A percentile compares a stretch with the other conserved stretches of the same genome.
These are phyloP conservation scores for Suillus plorans DNA, from an alignment of 768 basidiomycete species.

Conservation along the genomic window DNA sequence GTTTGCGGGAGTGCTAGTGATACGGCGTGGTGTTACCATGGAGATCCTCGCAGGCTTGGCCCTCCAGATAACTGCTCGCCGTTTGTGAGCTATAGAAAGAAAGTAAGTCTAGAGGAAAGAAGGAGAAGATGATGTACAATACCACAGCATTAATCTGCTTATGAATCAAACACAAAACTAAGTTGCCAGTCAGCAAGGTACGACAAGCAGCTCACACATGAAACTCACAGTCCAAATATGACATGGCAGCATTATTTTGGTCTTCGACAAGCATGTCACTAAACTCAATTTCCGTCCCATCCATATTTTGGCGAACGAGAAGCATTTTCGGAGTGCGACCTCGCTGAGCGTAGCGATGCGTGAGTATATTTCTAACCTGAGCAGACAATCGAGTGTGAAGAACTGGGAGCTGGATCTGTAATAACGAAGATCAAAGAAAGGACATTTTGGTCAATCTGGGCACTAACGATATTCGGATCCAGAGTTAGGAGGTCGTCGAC, in stretches of 20 bases:
- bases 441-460: background rate
- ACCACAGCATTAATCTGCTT: conserved; percentile 33
- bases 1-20: background rate
- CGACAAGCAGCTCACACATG: background rate
- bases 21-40: conserved; percentile 23
- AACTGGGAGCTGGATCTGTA: conserved; percentile 66
- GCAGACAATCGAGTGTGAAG: conserved; percentile 74
- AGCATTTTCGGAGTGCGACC: conserved; percentile 58
- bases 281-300: conserved; percentile 92
- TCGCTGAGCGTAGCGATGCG: conserved; percentile 57
- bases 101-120: conserved; percentile 3
- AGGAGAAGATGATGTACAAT: conserved; percentile 6
- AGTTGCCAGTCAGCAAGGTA: background rate
- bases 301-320: conserved; percentile 89
- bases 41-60: conserved; percentile 30
- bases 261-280: conserved; percentile 98
- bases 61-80: conserved; percentile 28
- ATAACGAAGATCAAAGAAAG: conserved; percentile 9
- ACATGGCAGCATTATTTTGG: conserved; percentile 92
- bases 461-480: conserved; percentile 65
- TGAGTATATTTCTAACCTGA: conserved; percentile 86
- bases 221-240: conserved; percentile 82
- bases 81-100: conserved; percentile 25
- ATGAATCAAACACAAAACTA: conserved; percentile 34
- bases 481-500: conserved; percentile 75